Percentiles rank a stretch among this genome's conserved stretches.
phyloP scores from a whole-genome alignment of 176 grass and related monocot genomes.

The Leersia perrieri region DNA sequence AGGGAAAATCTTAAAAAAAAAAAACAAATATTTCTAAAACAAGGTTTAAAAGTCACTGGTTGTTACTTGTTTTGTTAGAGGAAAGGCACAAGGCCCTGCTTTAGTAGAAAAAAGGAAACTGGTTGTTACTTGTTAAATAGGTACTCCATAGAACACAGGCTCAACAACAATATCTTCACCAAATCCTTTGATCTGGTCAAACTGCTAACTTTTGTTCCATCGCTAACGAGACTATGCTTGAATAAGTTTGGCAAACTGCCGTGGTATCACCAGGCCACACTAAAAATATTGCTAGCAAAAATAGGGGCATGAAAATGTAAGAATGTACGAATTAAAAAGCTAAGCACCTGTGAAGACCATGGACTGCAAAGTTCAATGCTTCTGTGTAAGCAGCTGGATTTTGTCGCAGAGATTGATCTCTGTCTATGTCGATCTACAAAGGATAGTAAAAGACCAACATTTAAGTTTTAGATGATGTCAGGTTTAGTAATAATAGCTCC shows the following conservation, averaged over 20 bases:
- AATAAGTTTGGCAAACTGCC: constrained; percentile 11
- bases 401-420: constrained; percentile 61
- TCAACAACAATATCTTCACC: background rate
- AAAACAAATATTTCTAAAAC: background rate
- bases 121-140: background rate
- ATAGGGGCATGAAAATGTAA: constrained; percentile 12
- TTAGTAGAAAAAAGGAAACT: too few species aligned
- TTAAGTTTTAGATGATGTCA: background rate
- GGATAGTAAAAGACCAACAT: constrained; percentile 1
- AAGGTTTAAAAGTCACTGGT: too few species aligned
- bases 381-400: constrained; percentile 64
- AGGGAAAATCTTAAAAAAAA: background rate
- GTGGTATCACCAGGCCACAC: background rate
- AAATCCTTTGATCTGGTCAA: background rate
- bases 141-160: background rate
- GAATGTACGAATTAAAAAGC: constrained; percentile 4
- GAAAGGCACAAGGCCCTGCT: too few species aligned
- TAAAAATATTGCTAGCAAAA: background rate
- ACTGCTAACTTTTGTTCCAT: background rate
- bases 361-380: constrained; percentile 64
- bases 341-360: constrained; percentile 78
- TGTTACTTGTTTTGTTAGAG: background rate
- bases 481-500: background rate
- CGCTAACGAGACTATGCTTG: background rate
- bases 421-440: constrained; percentile 66